These are phyloP conservation scores for Kwoniella botswanensis DNA, from an alignment of 768 basidiomycete species.

Conservation along the genomic window DNA sequence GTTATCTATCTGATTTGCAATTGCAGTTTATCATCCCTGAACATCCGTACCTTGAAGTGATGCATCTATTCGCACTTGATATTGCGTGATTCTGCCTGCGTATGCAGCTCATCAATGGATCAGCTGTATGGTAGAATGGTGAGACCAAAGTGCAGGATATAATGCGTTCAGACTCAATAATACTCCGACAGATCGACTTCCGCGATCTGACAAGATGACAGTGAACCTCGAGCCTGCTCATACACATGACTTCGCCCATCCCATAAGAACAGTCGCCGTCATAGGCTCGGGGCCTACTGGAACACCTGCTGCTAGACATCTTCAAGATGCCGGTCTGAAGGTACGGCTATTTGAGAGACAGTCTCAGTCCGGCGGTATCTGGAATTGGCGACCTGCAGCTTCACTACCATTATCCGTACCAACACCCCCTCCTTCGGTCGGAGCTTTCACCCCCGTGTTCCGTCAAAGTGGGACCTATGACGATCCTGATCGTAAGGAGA, in stretches of 20 bases:
- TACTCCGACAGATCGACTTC: too few species aligned
- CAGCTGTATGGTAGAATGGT: too few species aligned
- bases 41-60: too few species aligned
- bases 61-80: background rate
- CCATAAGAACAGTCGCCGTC: conserved; percentile 38
- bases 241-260: conserved; percentile 16
- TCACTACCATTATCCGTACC: conserved; percentile 28
- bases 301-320: conserved; percentile 32
- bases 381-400: conserved; percentile 29
- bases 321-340: conserved; percentile 34
- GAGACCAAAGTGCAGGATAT: too few species aligned
- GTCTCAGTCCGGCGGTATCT: conserved; percentile 32
- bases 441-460: conserved; percentile 29
- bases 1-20: conserved; percentile 1
- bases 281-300: conserved; percentile 48
- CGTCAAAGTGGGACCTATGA: background rate
- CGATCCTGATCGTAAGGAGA: conserved; percentile 4
- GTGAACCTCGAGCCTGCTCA: background rate
- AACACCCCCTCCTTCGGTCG: conserved; percentile 35
- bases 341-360: conserved; percentile 44
- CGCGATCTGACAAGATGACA: background rate
- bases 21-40: background rate
- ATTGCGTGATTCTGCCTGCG: background rate
- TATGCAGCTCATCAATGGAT: too few species aligned
- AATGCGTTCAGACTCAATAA: too few species aligned